Evolutionary conservation across 495 filamentous ascomycete species (phyloP).

Genomic region (Xylaria grammica): DNA sequence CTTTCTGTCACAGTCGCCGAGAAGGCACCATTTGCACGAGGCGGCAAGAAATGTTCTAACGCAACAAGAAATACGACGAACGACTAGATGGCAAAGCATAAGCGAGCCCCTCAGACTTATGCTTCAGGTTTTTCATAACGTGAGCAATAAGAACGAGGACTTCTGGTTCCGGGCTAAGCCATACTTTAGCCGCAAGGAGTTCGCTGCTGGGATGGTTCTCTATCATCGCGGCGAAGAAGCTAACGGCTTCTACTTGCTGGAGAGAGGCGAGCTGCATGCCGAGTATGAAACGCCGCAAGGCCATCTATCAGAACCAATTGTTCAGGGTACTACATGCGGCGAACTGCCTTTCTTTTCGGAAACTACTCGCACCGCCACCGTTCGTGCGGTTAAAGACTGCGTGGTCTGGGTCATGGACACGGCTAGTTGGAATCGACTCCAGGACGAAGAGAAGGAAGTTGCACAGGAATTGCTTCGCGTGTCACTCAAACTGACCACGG

Average conservation of each 20-base stretch:
- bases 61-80: constrained; percentile 52
- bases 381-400: constrained; percentile 78
- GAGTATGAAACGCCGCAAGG: constrained; percentile 93
- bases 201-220: constrained; percentile 69
- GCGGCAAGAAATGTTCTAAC: constrained; percentile 75
- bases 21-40: constrained; percentile 74
- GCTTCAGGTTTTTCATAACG: constrained; percentile 86
- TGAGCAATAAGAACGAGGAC: constrained; percentile 84
- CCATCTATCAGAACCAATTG: constrained; percentile 85
- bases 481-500: constrained; percentile 83
- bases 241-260: constrained; percentile 87
- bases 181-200: constrained; percentile 73
- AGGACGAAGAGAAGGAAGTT: constrained; percentile 71
- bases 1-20: constrained; percentile 73
- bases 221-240: constrained; percentile 74
- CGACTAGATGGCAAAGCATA: constrained; percentile 76
- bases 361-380: constrained; percentile 84
- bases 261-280: constrained; percentile 83
- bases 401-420: constrained; percentile 80
- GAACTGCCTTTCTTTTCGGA: constrained; percentile 95
- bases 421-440: constrained; percentile 71
- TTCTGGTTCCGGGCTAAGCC: constrained; percentile 84
- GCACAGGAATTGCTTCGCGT: constrained; percentile 84
- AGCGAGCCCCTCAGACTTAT: constrained; percentile 89
- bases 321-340: constrained; percentile 92